Evolutionary conservation across 2,329 filamentous ascomycete species (phyloP).

Genomic region (Thermoascus crustaceus): DNA sequence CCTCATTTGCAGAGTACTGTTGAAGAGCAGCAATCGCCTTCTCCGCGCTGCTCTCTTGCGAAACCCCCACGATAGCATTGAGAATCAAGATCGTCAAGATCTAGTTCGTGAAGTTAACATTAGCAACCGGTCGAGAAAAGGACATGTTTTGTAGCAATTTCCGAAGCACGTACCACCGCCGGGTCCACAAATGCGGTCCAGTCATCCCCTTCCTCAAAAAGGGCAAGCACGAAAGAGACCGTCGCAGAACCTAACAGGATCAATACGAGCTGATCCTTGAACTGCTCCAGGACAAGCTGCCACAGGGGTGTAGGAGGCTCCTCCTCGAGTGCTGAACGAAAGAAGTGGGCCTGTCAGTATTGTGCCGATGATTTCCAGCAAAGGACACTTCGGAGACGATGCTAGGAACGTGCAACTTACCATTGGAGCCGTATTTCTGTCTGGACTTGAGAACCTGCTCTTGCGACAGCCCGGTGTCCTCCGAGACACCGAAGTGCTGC

Average conservation of each 20-base stretch:
- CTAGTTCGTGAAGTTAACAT: constrained; percentile 36
- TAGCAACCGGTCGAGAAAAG: constrained; percentile 11
- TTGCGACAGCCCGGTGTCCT: constrained; percentile 43
- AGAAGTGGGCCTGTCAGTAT: constrained; percentile 6
- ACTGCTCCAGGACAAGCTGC: constrained; percentile 95
- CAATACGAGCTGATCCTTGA: constrained; percentile 96
- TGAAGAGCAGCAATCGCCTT: constrained; percentile 97
- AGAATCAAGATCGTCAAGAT: constrained; percentile 95
- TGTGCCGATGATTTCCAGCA: background rate
- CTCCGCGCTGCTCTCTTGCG: constrained; percentile 96
- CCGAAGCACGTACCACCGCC: constrained; percentile 61
- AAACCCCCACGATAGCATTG: constrained; percentile 94
- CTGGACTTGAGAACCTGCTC: constrained; percentile 39
- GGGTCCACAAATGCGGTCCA: constrained; percentile 98
- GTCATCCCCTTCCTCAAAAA: constrained; percentile 87
- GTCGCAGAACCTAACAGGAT: constrained; percentile 89
- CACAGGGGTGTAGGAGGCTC: constrained; percentile 93
- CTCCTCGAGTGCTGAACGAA: constrained; percentile 58
- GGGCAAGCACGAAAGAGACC: constrained; percentile 83
- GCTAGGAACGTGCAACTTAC: constrained; percentile 29
- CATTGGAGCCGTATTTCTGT: constrained; percentile 47
- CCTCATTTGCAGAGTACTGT: constrained; percentile 98
- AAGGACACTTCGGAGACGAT: background rate
- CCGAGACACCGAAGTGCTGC: constrained; percentile 44
- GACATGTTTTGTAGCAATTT: background rate